Base-by-base conservation (phyloP, 805 yeast species). In the Spathaspora sp. region DNA sequence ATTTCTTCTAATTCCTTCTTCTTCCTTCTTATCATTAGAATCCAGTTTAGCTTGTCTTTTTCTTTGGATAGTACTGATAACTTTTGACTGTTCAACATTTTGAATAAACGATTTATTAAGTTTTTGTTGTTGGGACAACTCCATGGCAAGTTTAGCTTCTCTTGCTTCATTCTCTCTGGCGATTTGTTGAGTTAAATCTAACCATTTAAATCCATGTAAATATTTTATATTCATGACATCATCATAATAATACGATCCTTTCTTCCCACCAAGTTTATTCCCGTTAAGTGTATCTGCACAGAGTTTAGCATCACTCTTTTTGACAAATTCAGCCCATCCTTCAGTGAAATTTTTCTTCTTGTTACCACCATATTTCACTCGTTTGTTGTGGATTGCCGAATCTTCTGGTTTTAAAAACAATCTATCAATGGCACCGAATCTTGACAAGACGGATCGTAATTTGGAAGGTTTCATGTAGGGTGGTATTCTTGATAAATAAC, bases 391-490 rank as follows among this genome's bases (percentile, higher is more conserved):
- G 8, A 77, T 77, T 28, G 79, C 73, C 9, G 83, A 78, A 56
- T 86, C 88, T 66, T 94, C 99, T 14, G 96, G 97, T 57, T 90
- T 87, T 55, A 94, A 70, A 64, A 87, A 94, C 6, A 94, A 72
- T 56, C 98, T 76, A 60, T 89, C 96, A n/a, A 93, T 78, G 53
- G 82, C 83, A 10, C 99, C 99, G 69, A 93, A 94, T 55, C 89
- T 75, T 3, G 84, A 68, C 32, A 94, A 72, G 11, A 94, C 80
- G 48, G 91, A 94, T 60, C 96, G 79, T 69, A 94, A 75, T 65
- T 91, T 94, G 1, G 86, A 82, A 1, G 99, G 98, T 65, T 92
- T 92, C 99, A 94, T 94, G 64, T 87, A 94, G 23, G 99, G 99
- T 0, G 99, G 99, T 9, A 94, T 81, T 47, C 86, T 80, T 0